Percentiles rank a stretch among this genome's conserved stretches.
Evolutionary conservation across 2,329 filamentous ascomycete genomes (phyloP).

Genomic region (Cytospora schulzeri): DNA sequence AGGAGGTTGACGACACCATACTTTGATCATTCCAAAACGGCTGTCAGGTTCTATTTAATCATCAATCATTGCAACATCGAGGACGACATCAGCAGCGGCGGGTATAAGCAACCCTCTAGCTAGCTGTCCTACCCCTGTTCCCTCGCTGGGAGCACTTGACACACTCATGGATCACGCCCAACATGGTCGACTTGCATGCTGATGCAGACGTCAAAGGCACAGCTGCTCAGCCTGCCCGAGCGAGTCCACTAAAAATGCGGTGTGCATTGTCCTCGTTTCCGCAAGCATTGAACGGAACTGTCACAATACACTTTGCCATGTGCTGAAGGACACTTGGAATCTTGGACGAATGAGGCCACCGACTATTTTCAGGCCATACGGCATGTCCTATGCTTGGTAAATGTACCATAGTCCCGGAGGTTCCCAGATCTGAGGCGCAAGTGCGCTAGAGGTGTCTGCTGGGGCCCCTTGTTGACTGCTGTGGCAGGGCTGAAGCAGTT

Average conservation of each 20-base stretch:
- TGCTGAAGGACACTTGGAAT: not conserved
- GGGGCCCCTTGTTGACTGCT: slow-evolving; percentile 11
- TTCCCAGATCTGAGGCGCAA: slow-evolving; percentile 19
- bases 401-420: slow-evolving; percentile 8
- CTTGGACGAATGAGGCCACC: slow-evolving; percentile 13
- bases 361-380: slow-evolving; percentile 24
- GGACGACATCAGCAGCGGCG: slow-evolving; percentile 23
- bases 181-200: slow-evolving; percentile 23
- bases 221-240: slow-evolving; percentile 27
- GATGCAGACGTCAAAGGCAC: slow-evolving; percentile 23
- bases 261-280: slow-evolving; percentile 8
- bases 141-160: slow-evolving; percentile 15
- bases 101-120: slow-evolving; percentile 24
- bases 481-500: slow-evolving; percentile 18
- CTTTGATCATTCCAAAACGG: slow-evolving; percentile 7
- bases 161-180: slow-evolving; percentile 25
- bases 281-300: not conserved
- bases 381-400: slow-evolving; percentile 14
- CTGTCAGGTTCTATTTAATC: slow-evolving; percentile 18
- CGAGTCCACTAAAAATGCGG: slow-evolving; percentile 18
- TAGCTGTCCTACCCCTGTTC: slow-evolving; percentile 23
- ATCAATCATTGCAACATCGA: slow-evolving; percentile 12
- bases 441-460: slow-evolving; percentile 19
- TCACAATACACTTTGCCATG: slow-evolving; percentile 2
- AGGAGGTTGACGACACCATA: slow-evolving; percentile 9